Evolutionary conservation across 169 alveolate genomes (phyloP).

Genomic region (Fabrea salina): DNA sequence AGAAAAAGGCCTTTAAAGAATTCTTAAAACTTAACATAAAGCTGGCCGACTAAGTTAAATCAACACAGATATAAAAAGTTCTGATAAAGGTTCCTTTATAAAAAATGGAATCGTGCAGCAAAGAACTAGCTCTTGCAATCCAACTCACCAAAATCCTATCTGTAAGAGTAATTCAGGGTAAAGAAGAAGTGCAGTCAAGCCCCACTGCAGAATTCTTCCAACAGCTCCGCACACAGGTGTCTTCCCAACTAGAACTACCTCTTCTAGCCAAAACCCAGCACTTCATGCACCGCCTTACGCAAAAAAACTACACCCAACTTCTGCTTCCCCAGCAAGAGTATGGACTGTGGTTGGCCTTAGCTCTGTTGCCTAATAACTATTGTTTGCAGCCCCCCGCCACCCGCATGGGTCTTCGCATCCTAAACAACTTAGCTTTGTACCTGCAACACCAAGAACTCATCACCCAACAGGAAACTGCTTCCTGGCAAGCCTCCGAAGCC

Average conservation of each 20-base stretch:
- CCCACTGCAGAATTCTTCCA: slow-evolving; percentile 29
- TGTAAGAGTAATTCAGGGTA: slow-evolving; percentile 13
- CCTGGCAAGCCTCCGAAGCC: neutral
- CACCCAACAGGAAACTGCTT: neutral
- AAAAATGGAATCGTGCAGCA: slow-evolving; percentile 29
- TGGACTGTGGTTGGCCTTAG: slow-evolving; percentile 24
- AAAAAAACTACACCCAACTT: slow-evolving; percentile 18
- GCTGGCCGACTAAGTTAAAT: too few species aligned
- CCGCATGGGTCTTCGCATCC: neutral
- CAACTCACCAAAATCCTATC: slow-evolving; percentile 16
- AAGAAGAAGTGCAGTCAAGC: slow-evolving; percentile 14
- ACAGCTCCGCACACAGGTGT: neutral
- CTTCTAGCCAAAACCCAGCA: slow-evolving; percentile 4
- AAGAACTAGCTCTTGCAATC: slow-evolving; percentile 34
- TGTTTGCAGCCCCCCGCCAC: neutral
- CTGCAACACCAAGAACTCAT: slow-evolving; percentile 27
- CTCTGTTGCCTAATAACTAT: neutral
- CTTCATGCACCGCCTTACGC: neutral
- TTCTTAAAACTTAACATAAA: too few species aligned
- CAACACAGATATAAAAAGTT: too few species aligned
- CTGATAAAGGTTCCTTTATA: too few species aligned
- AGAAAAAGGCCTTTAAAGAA: too few species aligned
- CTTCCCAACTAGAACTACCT: slow-evolving; percentile 3
- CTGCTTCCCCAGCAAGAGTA: slow-evolving; percentile 25
- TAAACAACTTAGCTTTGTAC: neutral